phyloP scores from a whole-genome alignment of 345 rosid species.

The Arabis hirsuta region DNA sequence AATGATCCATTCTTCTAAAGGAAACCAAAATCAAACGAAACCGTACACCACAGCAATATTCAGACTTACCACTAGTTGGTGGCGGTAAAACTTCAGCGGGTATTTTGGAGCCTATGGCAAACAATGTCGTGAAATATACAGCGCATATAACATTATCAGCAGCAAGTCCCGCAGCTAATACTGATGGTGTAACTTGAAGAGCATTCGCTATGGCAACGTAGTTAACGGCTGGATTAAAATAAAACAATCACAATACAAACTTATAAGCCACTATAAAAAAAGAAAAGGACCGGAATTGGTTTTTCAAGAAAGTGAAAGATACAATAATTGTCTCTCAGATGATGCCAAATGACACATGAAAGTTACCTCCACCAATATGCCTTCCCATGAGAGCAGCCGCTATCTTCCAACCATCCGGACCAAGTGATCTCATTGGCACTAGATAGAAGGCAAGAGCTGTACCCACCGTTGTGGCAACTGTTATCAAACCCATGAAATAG shows the following conservation, averaged over 20 bases:
- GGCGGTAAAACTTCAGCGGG: slow-evolving; percentile 61
- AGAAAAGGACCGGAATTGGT: not conserved
- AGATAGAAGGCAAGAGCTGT: slow-evolving; percentile 68
- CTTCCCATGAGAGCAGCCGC: slow-evolving; percentile 97
- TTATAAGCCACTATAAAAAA: slow-evolving; percentile 13
- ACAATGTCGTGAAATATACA: slow-evolving; percentile 71
- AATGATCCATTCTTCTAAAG: not conserved
- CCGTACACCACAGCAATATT: slow-evolving; percentile 5
- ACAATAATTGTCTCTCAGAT: not conserved
- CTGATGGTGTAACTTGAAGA: slow-evolving; percentile 70
- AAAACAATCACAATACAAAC: slow-evolving; percentile 26
- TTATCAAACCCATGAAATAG: not conserved
- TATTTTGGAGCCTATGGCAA: slow-evolving; percentile 78
- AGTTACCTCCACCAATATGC: slow-evolving; percentile 80
- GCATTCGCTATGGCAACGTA: slow-evolving; percentile 83
- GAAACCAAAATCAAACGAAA: slow-evolving; percentile 6
- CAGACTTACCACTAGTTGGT: slow-evolving; percentile 50
- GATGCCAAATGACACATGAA: not conserved
- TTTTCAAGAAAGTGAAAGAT: not conserved
- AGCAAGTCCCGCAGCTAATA: slow-evolving; percentile 80
- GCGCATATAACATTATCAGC: slow-evolving; percentile 95
- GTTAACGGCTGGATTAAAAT: slow-evolving; percentile 63
- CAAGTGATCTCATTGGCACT: slow-evolving; percentile 90
- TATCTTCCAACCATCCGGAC: slow-evolving; percentile 86
- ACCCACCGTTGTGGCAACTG: slow-evolving; percentile 84